Base-by-base conservation (phyloP, 768 basidiomycete genomes). In the Termitomyces sp. region DNA sequence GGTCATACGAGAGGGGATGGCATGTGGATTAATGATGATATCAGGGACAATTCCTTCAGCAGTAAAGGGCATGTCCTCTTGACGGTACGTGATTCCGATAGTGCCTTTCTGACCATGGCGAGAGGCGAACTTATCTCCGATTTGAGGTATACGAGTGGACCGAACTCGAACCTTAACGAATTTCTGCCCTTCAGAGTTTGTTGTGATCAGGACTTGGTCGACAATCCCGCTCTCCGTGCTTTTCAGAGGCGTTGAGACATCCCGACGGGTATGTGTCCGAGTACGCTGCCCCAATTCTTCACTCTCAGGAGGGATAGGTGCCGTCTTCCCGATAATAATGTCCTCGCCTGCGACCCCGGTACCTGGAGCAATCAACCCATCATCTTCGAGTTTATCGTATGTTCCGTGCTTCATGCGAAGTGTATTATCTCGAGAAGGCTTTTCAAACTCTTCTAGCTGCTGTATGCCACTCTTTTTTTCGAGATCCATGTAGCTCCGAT, bases 71-170 rank as follows among this genome's bases (percentile, higher is more conserved):
- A 99, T 98, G 72, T 99, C 97, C 74, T 99, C 97, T 74, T 98
- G 97, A 56, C 97, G 93, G 72, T 99, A 99, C 0, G 96, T 98
- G 75, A 99, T 97, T 76, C 97, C 97, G 64, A 98, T 96, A 10
- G 97, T 99, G 75, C 97, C 97, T 80, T 99, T 99, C 78, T 99
- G 97, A 69, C 97, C 97, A 71, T 99, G 97, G 70, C 97, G 92
- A 51, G 97, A 99, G 2, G 97, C 97, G 66, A 99, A 99, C 77
- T 99, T 99, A 82, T 99, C 97, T 45, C 97, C 97, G 58, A 91
- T 97, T 73, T 99, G 96, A 36, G 97, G 97, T 59, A 98, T 86
- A 77, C 97, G 92, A 7, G 94, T 96, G 20, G 96, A 92, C 48
- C 97, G 86, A 32, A 98, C 91, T 50, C 97, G 91, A 65, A 99